Evolutionary conservation across 2,329 filamentous ascomycete genomes (phyloP).

Genomic region (Penicillium digitatum): DNA sequence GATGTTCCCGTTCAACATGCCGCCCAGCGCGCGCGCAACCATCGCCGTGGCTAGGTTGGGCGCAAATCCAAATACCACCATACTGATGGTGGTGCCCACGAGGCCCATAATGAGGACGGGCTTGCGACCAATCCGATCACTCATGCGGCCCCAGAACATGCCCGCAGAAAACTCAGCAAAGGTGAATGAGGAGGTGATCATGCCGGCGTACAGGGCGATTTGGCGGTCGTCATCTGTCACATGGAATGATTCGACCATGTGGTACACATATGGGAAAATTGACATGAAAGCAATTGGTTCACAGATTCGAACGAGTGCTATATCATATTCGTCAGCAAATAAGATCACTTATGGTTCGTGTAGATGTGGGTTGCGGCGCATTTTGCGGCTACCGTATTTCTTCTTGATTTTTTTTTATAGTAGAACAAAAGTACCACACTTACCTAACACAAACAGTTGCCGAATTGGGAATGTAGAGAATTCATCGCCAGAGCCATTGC

Average conservation of each 20-base stretch:
- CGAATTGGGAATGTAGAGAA: constrained; percentile 52
- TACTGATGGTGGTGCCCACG: constrained; percentile 84
- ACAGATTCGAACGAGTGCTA: constrained; percentile 90
- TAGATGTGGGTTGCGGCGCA: constrained; percentile 1
- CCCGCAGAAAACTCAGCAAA: constrained; percentile 93
- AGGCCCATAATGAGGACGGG: constrained; percentile 88
- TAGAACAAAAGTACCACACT: constrained; percentile 30
- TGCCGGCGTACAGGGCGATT: constrained; percentile 88
- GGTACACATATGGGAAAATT: constrained; percentile 97
- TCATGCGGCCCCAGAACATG: constrained; percentile 87
- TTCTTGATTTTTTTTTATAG: constrained; percentile 9
- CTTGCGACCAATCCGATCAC: constrained; percentile 87
- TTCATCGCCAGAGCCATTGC: constrained; percentile 27
- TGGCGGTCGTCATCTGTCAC: constrained; percentile 73
- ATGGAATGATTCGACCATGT: constrained; percentile 90
- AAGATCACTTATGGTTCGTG: background rate
- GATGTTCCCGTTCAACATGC: constrained; percentile 92
- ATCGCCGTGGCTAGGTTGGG: constrained; percentile 77
- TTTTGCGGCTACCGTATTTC: background rate
- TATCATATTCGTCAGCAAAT: constrained; percentile 7
- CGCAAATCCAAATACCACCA: constrained; percentile 87
- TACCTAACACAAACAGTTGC: constrained; percentile 52
- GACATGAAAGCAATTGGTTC: constrained; percentile 99
- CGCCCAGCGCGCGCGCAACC: constrained; percentile 81
- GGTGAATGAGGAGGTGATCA: constrained; percentile 94